Base-by-base conservation (phyloP, 2,329 filamentous ascomycete species). In the Didymella exigua region DNA sequence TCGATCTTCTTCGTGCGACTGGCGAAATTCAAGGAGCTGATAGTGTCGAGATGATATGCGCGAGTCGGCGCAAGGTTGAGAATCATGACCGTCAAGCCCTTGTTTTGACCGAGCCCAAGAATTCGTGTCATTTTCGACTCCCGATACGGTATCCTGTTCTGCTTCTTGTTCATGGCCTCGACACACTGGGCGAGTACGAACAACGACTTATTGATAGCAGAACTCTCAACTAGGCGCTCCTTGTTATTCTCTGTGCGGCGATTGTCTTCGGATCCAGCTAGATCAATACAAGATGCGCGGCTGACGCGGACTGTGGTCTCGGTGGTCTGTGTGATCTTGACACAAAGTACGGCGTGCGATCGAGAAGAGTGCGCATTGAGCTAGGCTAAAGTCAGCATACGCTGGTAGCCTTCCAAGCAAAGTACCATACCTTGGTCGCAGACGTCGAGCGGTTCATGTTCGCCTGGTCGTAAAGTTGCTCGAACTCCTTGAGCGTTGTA, bases 121-220 rank as follows among this genome's bases (percentile, higher is more conserved):
- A 98, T 97, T 41, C 93, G 85, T 0, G 95, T 98, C 93, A 98
- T 97, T 80, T 98, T 97, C 49, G 90, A 95, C 73, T 97, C 93
- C 52, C 93, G 84, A 74, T 96, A 98, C 0, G 95, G 93, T 68
- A 98, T 93, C 29, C 93, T 86, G 65, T 76, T 74, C 56, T 87
- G 84, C 67, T 87, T 87, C 71, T 85, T 86, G 68, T 89, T 90
- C 71, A 98, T 98, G 51, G 93, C 93, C 72, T 98, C 93, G 48
- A 98, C 93, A 67, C 93, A 98, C 73, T 96, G 92, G 37, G 91
- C 93, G 43, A 98, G 79, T 16, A 97, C 93, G 68, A 98, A 98
- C 6, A 98, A 81, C 60, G 91, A 96, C 79, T 97, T 98, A 82
- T 98, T 98, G 80, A 98, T 98, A 69, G 91, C 93, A 0, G 93